These are phyloP conservation scores for Pinus albicaulis DNA, from an alignment of 75 land plant species.

Conservation along the genomic window DNA sequence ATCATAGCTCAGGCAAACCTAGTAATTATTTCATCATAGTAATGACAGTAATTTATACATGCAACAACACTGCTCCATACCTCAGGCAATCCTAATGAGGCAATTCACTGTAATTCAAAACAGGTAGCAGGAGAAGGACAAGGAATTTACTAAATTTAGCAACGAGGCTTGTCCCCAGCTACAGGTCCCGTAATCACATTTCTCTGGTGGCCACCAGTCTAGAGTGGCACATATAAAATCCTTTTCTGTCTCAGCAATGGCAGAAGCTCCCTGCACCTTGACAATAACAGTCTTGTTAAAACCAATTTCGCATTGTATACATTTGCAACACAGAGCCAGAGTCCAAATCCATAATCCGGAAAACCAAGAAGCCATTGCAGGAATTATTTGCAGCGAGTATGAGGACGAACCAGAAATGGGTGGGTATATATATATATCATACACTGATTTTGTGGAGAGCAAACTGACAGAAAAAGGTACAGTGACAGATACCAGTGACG, in stretches of 20 bases:
- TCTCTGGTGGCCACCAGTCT: slow-evolving; percentile 69
- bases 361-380: background rate
- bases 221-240: slow-evolving; percentile 53
- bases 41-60: background rate
- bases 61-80: background rate
- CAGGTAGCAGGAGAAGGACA: background rate
- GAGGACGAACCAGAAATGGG: no score
- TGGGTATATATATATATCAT: no score
- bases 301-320: background rate
- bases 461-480: no score
- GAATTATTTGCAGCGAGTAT: no score
- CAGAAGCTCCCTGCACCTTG: slow-evolving; percentile 16
- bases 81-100: background rate
- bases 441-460: no score
- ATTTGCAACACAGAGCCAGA: background rate
- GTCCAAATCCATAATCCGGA: background rate
- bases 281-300: background rate
- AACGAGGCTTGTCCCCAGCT: slow-evolving; percentile 45
- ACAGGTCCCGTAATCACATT: slow-evolving; percentile 50
- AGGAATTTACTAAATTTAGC: slow-evolving; percentile 43
- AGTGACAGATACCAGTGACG: no score
- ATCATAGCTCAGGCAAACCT: no score
- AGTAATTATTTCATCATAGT: background rate
- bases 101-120: no score
- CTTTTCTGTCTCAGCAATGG: slow-evolving; percentile 44